phyloP scores from a whole-genome alignment of 345 rosid genomes.

The Eucalyptus shirleyi region DNA sequence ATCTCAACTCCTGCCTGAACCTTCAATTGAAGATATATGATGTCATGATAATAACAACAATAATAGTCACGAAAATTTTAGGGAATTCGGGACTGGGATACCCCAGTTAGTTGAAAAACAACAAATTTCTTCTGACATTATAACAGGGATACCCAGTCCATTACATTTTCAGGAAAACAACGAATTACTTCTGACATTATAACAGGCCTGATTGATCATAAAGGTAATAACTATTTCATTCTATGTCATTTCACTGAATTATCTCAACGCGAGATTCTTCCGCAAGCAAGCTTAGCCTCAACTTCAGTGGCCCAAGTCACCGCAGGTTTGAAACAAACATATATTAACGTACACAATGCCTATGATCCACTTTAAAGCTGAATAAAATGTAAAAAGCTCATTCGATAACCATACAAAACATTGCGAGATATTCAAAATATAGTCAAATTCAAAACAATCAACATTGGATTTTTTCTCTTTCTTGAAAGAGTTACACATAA shows the following conservation, averaged over 20 bases:
- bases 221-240: neutral
- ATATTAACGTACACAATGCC: neutral
- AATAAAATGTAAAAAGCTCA: neutral
- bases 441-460: neutral
- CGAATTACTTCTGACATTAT: neutral
- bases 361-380: neutral
- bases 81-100: neutral
- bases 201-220: neutral
- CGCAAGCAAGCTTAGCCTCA: neutral
- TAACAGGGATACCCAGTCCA: neutral
- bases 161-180: neutral
- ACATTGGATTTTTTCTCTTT: neutral
- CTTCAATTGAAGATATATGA: slow-evolving; percentile 6
- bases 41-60: neutral
- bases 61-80: neutral
- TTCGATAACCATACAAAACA: neutral
- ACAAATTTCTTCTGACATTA: neutral
- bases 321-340: neutral
- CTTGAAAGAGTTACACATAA: neutral
- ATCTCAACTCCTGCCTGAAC: slow-evolving; percentile 86
- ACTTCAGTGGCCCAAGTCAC: neutral
- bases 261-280: neutral
- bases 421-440: neutral
- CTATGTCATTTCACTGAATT: neutral
- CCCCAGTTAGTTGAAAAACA: neutral